Percentiles rank a stretch among this genome's conserved stretches.
These are phyloP conservation scores for Gonapodya prolifera DNA, from an alignment of 192 early-diverging fungal genomes.

Conservation along the genomic window DNA sequence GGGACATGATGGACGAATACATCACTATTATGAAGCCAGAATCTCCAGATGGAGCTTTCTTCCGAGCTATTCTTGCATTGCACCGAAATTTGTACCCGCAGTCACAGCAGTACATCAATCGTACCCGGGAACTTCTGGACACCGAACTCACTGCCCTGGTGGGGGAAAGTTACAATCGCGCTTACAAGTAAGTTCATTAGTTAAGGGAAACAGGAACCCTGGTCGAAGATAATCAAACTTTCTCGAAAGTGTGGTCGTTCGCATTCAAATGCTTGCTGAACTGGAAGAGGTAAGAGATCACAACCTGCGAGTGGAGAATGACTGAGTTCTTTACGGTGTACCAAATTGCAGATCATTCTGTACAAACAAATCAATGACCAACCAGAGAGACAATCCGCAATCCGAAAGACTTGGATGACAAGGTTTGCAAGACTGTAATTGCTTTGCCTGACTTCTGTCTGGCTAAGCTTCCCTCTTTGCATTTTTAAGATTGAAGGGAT, in stretches of 20 bases:
- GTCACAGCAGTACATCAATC: slow-evolving; percentile 60
- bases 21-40: slow-evolving; percentile 65
- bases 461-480: slow-evolving; percentile 4
- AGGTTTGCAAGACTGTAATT: slow-evolving; percentile 11
- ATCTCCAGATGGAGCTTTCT: slow-evolving; percentile 71
- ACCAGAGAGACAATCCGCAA: slow-evolving; percentile 53
- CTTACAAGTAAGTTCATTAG: slow-evolving; percentile 46
- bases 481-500: slow-evolving; percentile 59
- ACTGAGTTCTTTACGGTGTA: not conserved
- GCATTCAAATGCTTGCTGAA: slow-evolving; percentile 95
- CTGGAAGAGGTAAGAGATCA: slow-evolving; percentile 64
- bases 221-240: slow-evolving; percentile 13
- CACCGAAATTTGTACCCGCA: slow-evolving; percentile 64
- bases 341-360: slow-evolving; percentile 43
- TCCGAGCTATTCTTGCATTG: slow-evolving; percentile 69
- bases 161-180: slow-evolving; percentile 87
- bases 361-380: slow-evolving; percentile 78
- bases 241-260: slow-evolving; percentile 53
- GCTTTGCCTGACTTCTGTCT: not conserved
- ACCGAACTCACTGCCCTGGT: slow-evolving; percentile 75
- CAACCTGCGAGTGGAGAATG: no score
- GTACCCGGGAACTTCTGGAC: slow-evolving; percentile 69
- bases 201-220: no score
- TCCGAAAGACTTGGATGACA: slow-evolving; percentile 79
- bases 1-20: slow-evolving; percentile 84